Evolutionary conservation across 352 stramenopile species (phyloP).

Genomic region (Phytophthora palmivora): DNA sequence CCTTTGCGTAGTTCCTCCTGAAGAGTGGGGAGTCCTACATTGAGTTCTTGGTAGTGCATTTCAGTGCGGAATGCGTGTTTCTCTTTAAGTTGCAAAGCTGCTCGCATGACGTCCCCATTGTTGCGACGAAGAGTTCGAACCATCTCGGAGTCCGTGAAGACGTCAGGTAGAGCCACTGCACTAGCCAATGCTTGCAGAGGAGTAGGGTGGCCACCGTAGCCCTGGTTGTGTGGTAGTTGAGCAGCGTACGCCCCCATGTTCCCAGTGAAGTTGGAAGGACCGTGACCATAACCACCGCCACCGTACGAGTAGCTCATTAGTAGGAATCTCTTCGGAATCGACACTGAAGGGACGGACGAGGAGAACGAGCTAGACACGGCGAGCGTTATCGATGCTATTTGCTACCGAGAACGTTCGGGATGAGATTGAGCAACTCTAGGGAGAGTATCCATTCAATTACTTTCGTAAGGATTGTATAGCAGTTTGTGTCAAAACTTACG

Average conservation of each 20-base stretch:
- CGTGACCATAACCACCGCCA: conserved; percentile 25
- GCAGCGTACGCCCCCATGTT: conserved; percentile 42
- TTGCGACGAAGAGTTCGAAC: conserved; percentile 68
- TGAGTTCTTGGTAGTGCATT: conserved; percentile 62
- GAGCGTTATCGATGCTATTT: too few species aligned
- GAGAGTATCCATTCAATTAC: too few species aligned
- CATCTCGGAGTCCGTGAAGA: conserved; percentile 62
- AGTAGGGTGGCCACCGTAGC: conserved; percentile 36
- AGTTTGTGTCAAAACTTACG: too few species aligned
- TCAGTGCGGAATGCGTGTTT: conserved; percentile 62
- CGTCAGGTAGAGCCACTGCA: conserved; percentile 70
- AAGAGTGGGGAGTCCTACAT: conserved; percentile 63
- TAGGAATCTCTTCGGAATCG: too few species aligned
- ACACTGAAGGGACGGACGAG: conserved; percentile 10
- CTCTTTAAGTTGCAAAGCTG: conserved; percentile 73
- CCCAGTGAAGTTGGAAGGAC: conserved; percentile 17
- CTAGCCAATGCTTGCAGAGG: conserved; percentile 70
- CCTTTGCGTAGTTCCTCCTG: conserved; percentile 77
- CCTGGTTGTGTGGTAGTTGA: conserved; percentile 38
- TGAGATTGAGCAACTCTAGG: too few species aligned
- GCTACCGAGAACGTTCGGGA: too few species aligned
- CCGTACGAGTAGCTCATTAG: conserved; percentile 35
- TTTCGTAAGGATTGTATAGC: too few species aligned
- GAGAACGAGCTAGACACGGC: too few species aligned
- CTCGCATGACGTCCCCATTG: conserved; percentile 69